These are phyloP conservation scores for Pluteus cervinus DNA, from an alignment of 768 basidiomycete species.

Conservation along the genomic window DNA sequence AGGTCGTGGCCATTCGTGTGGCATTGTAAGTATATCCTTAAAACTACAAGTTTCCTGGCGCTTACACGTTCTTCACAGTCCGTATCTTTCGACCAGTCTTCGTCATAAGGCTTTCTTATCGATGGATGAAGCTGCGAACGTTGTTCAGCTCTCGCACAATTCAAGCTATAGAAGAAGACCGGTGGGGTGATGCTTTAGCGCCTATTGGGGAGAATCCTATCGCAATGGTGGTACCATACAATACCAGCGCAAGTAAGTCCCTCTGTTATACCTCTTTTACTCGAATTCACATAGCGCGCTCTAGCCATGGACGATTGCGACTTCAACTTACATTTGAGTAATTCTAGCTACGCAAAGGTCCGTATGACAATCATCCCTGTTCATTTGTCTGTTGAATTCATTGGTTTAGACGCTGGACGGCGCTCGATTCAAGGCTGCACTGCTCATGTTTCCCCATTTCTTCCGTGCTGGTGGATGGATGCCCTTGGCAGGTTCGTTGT, in stretches of 20 bases:
- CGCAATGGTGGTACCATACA: conserved; percentile 31
- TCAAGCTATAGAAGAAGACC: conserved; percentile 25
- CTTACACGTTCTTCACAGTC: conserved; percentile 24
- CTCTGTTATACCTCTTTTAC: neutral
- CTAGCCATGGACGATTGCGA: conserved; percentile 68
- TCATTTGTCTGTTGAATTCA: neutral
- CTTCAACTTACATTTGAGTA: conserved; percentile 71
- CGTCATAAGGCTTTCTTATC: conserved; percentile 23
- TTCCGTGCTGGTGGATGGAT: conserved; percentile 57
- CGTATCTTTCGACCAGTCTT: conserved; percentile 49
- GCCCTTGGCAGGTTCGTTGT: conserved; percentile 45
- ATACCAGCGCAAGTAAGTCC: conserved; percentile 53
- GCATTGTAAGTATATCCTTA: conserved; percentile 48
- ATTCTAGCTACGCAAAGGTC: conserved; percentile 76
- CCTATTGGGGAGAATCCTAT: conserved; percentile 58
- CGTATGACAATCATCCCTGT: conserved; percentile 5
- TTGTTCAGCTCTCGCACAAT: conserved; percentile 28
- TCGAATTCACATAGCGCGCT: neutral
- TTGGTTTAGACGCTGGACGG: conserved; percentile 34
- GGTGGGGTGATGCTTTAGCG: conserved; percentile 42
- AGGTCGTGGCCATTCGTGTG: conserved; percentile 61
- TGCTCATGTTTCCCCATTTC: conserved; percentile 50
- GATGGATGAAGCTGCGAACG: conserved; percentile 25
- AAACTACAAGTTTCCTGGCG: neutral
- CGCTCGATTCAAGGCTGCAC: conserved; percentile 40